These are phyloP conservation scores for Amanita subjunquillea DNA, from an alignment of 768 basidiomycete genomes.

Conservation along the genomic window DNA sequence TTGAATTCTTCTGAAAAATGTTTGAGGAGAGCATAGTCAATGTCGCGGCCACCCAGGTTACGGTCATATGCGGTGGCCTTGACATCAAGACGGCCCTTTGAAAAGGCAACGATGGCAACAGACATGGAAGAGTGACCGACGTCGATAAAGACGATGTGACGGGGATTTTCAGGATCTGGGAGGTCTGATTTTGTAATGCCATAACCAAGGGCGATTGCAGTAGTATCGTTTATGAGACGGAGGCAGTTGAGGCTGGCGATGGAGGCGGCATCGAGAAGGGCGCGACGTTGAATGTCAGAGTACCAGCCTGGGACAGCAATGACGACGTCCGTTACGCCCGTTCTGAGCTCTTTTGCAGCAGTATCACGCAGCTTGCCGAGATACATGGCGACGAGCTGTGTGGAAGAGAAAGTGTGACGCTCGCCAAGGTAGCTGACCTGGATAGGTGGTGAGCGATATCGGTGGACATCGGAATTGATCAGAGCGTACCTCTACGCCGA, in stretches of 20 bases:
- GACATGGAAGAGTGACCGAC: conserved; percentile 90
- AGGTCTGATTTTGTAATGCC: conserved; percentile 99
- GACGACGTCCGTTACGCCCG: conserved; percentile 80
- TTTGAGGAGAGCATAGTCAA: conserved; percentile 83
- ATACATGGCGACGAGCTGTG: conserved; percentile 89
- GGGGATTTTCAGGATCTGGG: conserved; percentile 70
- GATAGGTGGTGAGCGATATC: conserved; percentile 9
- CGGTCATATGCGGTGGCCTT: conserved; percentile 86
- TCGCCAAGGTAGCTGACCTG: conserved; percentile 90
- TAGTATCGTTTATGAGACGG: conserved; percentile 95
- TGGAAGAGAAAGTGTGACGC: conserved; percentile 66
- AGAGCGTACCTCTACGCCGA: conserved; percentile 73
- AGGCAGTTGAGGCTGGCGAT: conserved; percentile 88
- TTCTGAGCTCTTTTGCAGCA: conserved; percentile 77
- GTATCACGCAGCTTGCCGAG: conserved; percentile 87
- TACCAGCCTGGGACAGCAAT: conserved; percentile 97
- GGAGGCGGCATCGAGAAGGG: conserved; percentile 78
- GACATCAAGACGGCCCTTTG: conserved; percentile 85
- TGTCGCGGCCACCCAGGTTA: conserved; percentile 92
- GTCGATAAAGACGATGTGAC: conserved; percentile 90
- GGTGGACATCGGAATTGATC: background rate
- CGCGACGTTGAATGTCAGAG: conserved; percentile 88
- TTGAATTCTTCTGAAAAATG: conserved; percentile 93
- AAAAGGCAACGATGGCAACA: conserved; percentile 82
- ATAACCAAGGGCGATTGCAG: conserved; percentile 92